Conservation (phyloP, 2,329 filamentous ascomycete genomes). For the Pezicula carpinea region DNA sequence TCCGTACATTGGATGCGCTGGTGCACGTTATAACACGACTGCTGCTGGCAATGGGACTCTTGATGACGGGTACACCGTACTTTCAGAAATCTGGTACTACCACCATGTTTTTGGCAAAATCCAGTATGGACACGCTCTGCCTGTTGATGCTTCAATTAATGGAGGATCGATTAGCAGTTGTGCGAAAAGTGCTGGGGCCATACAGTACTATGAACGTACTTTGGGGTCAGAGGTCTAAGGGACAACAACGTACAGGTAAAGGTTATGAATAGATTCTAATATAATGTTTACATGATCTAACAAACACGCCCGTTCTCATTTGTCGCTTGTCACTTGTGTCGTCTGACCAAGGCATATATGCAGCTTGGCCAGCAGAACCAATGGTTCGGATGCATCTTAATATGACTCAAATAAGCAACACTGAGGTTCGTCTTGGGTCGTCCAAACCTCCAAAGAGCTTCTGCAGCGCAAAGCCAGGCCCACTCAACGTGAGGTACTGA, state of each 20-base stretch:
- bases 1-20: conserved; percentile 59
- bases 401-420: no score
- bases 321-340: no score
- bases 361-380: no score
- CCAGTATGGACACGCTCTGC: conserved; percentile 44
- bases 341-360: no score
- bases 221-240: conserved; percentile 31
- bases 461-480: no score
- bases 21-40: conserved; percentile 56
- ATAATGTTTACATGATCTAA: no score
- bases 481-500: no score
- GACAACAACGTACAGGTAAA: background rate
- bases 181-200: conserved; percentile 45
- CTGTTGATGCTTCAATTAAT: conserved; percentile 34
- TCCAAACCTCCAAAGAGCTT: no score
- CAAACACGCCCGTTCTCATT: no score
- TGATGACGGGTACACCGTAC: conserved; percentile 52
- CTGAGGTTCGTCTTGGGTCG: no score
- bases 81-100: conserved; percentile 65
- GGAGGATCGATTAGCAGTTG: conserved; percentile 49
- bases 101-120: conserved; percentile 53
- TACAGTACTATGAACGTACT: conserved; percentile 51
- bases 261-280: no score
- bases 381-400: no score
- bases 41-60: conserved; percentile 46